phyloP scores from a whole-genome alignment of 768 basidiomycete species.

The Pholiota microspora region DNA sequence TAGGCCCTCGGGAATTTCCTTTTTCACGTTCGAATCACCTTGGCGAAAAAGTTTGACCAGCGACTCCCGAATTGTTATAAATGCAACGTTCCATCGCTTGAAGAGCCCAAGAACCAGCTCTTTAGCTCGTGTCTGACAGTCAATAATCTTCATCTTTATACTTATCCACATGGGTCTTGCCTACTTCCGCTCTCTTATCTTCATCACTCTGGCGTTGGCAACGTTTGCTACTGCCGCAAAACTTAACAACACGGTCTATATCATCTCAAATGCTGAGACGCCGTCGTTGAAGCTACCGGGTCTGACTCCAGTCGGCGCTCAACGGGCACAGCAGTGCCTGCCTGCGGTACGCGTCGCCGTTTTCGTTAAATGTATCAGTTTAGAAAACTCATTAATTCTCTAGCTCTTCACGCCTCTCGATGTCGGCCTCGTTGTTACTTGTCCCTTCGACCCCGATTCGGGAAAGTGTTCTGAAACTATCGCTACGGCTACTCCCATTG shows the following conservation, averaged over 20 bases:
- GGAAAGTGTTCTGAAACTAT: conserved; percentile 19
- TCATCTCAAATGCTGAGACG: conserved; percentile 23
- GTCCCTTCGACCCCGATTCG: conserved; percentile 21
- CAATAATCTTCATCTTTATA: too few species aligned
- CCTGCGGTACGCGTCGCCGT: too few species aligned
- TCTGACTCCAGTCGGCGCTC: conserved; percentile 18
- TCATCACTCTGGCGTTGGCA: background rate
- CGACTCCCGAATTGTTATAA: background rate
- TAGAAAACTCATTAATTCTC: too few species aligned
- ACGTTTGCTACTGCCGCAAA: conserved; percentile 4
- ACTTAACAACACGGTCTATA: conserved; percentile 19
- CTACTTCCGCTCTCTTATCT: conserved; percentile 2
- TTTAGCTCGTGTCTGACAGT: background rate
- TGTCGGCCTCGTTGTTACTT: conserved; percentile 22
- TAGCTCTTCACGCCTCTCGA: conserved; percentile 16
- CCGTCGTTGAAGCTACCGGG: conserved; percentile 21
- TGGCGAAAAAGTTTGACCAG: background rate
- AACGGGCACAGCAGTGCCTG: conserved; percentile 21
- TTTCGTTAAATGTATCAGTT: too few species aligned
- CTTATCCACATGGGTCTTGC: background rate
- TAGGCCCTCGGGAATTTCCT: background rate
- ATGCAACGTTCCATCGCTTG: background rate
- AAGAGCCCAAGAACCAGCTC: background rate
- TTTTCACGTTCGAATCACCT: background rate
- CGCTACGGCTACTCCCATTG: conserved; percentile 20